Evolutionary conservation across 768 basidiomycete genomes (phyloP).

Genomic region (Omphalotus guepiniiformis): DNA sequence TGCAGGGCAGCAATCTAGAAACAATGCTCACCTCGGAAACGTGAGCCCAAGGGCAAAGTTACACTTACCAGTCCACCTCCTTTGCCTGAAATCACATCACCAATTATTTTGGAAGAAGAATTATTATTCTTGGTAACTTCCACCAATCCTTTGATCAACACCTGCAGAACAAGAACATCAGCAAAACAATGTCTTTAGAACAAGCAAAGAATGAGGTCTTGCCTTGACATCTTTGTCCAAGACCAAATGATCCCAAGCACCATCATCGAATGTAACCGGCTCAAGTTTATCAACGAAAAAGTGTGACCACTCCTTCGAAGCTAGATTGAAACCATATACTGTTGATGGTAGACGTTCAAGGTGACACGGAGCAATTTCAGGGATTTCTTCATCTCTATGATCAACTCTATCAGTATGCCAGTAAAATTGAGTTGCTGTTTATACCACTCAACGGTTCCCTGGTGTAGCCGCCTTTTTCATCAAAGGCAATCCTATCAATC

Average conservation of each 20-base stretch:
- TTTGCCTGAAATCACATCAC: constrained; percentile 31
- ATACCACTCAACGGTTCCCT: constrained; percentile 7
- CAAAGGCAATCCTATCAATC: constrained; percentile 14
- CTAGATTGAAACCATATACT: constrained; percentile 36
- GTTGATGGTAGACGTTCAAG: constrained; percentile 30
- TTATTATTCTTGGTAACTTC: constrained; percentile 20
- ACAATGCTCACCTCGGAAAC: neutral
- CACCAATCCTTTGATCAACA: constrained; percentile 21
- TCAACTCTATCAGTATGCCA: neutral
- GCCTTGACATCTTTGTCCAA: constrained; percentile 26
- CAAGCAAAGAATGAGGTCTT: too few species aligned
- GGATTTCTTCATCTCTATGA: constrained; percentile 7
- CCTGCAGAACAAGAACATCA: constrained; percentile 15
- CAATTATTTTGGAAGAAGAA: constrained; percentile 15
- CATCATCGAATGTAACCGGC: constrained; percentile 25
- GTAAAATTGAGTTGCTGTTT: too few species aligned
- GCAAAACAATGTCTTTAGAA: neutral
- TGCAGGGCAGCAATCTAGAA: constrained; percentile 21
- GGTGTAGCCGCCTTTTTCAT: constrained; percentile 2
- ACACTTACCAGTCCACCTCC: constrained; percentile 29
- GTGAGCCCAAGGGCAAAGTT: neutral
- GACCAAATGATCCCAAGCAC: constrained; percentile 29
- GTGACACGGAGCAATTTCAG: constrained; percentile 27
- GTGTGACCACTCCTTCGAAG: constrained; percentile 28
- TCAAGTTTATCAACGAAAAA: constrained; percentile 28